These are phyloP conservation scores for Ambrosia artemisiifolia DNA, from an alignment of 129 eudicot species.

Conservation along the genomic window DNA sequence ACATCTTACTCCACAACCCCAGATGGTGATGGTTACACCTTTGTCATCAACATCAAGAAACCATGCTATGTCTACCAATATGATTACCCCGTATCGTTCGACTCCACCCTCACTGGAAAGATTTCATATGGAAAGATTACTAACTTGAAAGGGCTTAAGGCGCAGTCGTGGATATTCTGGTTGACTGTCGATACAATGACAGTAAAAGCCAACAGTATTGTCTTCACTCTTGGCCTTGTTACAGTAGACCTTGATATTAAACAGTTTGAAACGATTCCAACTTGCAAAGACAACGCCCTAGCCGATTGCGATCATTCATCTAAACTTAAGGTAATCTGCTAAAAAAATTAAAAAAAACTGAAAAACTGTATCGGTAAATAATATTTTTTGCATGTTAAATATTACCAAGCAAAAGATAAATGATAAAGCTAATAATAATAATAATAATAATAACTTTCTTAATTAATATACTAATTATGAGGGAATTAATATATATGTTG, in stretches of 20 bases:
- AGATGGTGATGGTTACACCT: constrained; percentile 19
- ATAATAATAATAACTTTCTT: no score
- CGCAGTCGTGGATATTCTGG: constrained; percentile 45
- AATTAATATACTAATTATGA: no score
- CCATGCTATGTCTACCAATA: constrained; percentile 54
- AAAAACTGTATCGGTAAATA: no score
- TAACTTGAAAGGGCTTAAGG: constrained; percentile 58
- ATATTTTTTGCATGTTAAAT: no score
- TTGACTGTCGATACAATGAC: constrained; percentile 56
- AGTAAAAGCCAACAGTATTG: constrained; percentile 47
- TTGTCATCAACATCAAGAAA: constrained; percentile 38
- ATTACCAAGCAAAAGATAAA: no score
- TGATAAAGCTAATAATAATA: no score
- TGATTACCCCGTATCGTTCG: constrained; percentile 60
- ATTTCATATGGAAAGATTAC: constrained; percentile 51
- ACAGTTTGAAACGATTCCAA: constrained; percentile 54
- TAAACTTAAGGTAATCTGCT: neutral
- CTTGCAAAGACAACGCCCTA: constrained; percentile 36
- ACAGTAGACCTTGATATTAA: constrained; percentile 49
- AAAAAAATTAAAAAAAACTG: no score
- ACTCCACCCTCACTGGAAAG: constrained; percentile 47
- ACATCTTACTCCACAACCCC: constrained; percentile 30
- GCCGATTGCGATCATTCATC: constrained; percentile 14
- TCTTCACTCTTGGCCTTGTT: constrained; percentile 60
- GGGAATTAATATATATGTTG: no score